Evolutionary conservation across 2,329 filamentous ascomycete species (phyloP).

Genomic region (Aureobasidium sp.): DNA sequence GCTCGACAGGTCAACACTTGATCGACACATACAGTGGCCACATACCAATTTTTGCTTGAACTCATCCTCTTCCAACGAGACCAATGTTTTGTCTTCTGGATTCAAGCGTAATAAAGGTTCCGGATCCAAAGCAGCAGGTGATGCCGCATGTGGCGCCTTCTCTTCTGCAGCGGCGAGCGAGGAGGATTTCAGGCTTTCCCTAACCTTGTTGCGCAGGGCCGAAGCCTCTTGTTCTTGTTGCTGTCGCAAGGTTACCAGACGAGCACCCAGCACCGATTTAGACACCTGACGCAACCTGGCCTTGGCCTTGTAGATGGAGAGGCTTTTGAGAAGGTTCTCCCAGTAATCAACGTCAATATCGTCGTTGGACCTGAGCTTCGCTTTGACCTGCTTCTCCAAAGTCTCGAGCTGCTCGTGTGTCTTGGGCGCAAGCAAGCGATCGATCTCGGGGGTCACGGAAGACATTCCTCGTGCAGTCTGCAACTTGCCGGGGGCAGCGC

Average conservation of each 20-base stretch:
- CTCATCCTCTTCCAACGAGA: slow-evolving; percentile 49
- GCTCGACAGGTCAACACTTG: neutral
- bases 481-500: slow-evolving; percentile 52
- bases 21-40: slow-evolving; percentile 12
- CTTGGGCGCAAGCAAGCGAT: slow-evolving; percentile 79
- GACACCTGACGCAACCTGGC: slow-evolving; percentile 74
- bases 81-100: slow-evolving; percentile 55
- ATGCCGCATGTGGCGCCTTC: neutral
- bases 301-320: slow-evolving; percentile 87
- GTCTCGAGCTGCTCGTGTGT: slow-evolving; percentile 76
- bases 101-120: slow-evolving; percentile 59
- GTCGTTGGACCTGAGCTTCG: slow-evolving; percentile 80
- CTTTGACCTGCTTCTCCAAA: slow-evolving; percentile 78
- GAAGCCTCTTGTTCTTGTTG: slow-evolving; percentile 62
- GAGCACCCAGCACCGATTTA: slow-evolving; percentile 64
- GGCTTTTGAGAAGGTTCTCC: slow-evolving; percentile 80
- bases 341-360: slow-evolving; percentile 96
- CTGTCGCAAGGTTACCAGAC: slow-evolving; percentile 58
- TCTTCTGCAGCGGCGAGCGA: neutral
- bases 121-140: slow-evolving; percentile 45
- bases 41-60: slow-evolving; percentile 52
- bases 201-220: slow-evolving; percentile 24
- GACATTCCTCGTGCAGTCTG: slow-evolving; percentile 65
- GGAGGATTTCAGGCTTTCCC: neutral
- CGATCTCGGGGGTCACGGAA: slow-evolving; percentile 80